A percentile compares a stretch with the other conserved stretches of the same genome.
These are phyloP conservation scores for Fusarium floridanum DNA, from an alignment of 2,329 filamentous ascomycete species.

Conservation along the genomic window DNA sequence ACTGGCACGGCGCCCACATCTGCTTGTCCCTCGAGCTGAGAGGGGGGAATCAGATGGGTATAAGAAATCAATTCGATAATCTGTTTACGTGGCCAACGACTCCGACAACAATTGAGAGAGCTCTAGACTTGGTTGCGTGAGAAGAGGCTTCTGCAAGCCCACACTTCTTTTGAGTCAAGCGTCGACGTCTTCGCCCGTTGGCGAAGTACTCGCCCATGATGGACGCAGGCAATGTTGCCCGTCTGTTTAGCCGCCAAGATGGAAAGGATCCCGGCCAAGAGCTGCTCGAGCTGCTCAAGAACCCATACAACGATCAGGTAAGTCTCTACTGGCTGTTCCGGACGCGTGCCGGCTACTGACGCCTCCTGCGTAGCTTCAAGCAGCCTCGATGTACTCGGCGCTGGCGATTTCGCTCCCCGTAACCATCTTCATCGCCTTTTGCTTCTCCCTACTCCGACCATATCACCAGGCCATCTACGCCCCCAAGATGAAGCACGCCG, in stretches of 20 bases:
- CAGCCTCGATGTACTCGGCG: conserved; percentile 78
- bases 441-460: conserved; percentile 91
- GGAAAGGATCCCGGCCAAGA: conserved; percentile 55
- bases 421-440: conserved; percentile 78
- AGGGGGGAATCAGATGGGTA: too few species aligned
- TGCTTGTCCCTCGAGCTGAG: too few species aligned
- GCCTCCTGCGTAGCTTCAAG: conserved; percentile 42
- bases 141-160: background rate
- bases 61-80: conserved; percentile 15
- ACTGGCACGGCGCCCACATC: too few species aligned
- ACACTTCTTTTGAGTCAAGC: conserved; percentile 18
- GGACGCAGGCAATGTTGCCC: conserved; percentile 29
- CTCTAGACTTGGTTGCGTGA: background rate
- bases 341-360: conserved; percentile 21
- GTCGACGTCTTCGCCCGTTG: conserved; percentile 40
- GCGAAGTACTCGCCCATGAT: conserved; percentile 44
- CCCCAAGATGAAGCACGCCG: conserved; percentile 91
- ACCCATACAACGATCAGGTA: conserved; percentile 65
- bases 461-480: conserved; percentile 95
- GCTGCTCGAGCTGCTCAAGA: conserved; percentile 62
- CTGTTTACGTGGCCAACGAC: conserved; percentile 12
- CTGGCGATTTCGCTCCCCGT: conserved; percentile 84
- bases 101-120: background rate
- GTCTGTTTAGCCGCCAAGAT: conserved; percentile 24
- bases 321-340: conserved; percentile 11